These are phyloP conservation scores for Boletus sensibilis DNA, from an alignment of 768 basidiomycete genomes.

Conservation along the genomic window DNA sequence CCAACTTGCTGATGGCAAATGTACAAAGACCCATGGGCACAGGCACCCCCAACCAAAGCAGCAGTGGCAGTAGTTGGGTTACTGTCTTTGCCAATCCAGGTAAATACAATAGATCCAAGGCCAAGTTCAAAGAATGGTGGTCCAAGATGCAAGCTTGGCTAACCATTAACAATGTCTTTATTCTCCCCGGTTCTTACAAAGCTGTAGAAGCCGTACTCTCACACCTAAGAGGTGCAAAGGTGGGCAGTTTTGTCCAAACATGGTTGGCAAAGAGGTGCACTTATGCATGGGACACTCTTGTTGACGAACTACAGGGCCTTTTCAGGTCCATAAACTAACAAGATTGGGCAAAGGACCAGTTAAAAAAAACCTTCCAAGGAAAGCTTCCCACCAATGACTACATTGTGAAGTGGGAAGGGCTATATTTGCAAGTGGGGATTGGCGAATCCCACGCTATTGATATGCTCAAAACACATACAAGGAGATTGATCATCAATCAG, in stretches of 20 bases:
- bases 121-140: background rate
- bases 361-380: background rate
- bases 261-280: too few species aligned
- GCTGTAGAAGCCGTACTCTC: background rate
- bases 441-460: background rate
- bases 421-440: background rate
- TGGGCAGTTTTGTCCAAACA: too few species aligned
- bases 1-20: too few species aligned
- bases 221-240: background rate
- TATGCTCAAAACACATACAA: too few species aligned
- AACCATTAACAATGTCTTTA: background rate
- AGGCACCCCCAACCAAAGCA: too few species aligned
- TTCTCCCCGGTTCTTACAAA: background rate
- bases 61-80: too few species aligned
- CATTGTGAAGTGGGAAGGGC: background rate
- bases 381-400: background rate
- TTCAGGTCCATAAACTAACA: background rate
- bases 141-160: background rate
- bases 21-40: too few species aligned
- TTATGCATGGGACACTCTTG: too few species aligned
- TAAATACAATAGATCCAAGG: background rate
- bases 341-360: background rate
- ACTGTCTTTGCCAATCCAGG: background rate
- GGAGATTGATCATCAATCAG: too few species aligned
- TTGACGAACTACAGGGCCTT: too few species aligned